Evolutionary conservation across 768 basidiomycete genomes (phyloP), one percentile per base, ranked within the genome.

Genomic region (Boletales sp.): DNA sequence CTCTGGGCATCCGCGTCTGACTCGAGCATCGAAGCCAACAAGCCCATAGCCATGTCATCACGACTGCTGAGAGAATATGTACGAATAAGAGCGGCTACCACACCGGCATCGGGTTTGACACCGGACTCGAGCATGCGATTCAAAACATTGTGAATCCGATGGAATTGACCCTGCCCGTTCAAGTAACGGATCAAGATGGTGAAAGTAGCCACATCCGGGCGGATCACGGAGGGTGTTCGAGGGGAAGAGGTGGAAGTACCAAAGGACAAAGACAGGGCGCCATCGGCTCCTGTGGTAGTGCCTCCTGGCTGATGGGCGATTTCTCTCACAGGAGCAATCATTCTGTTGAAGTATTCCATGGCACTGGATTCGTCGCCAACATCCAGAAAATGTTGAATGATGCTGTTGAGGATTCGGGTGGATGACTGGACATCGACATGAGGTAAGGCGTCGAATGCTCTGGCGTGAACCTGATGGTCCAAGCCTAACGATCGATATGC

Each of bases 321-420:
- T 44, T 64, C 58, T 39, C 59, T 46, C 25, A 67, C 45, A 14
- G 62, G 54, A 41, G 73, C 60, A 66, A 84, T 79, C 72, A 85
- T 83, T 42, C 76, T 59, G 12, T 75, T 72, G 21, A 87, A 64
- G 21, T 84, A 64, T 46, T 70, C 71, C 18, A 75, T 55, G 5
- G 78, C 77, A 19, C 72, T 72, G 35, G 63, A 38, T 45, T 80
- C 50, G 67, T 90, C 81, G 57, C 71, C 65, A 30, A 70, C 62
- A 59, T 84, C 83, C 36, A 91, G 62, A 40, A 78, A 73, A 36
- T 83, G 73, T 54, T 79, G 79, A 39, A 89, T 72, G n/a, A 90
- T 69, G 51, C 75, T 76, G 73, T 91, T 91, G 63, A 90, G 61
- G n/a, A 82, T 74, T 28, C 67, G 64, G n/a, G 81, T 79, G 36